phyloP scores from a whole-genome alignment of 306 rosid species.

The Corylus americana region DNA sequence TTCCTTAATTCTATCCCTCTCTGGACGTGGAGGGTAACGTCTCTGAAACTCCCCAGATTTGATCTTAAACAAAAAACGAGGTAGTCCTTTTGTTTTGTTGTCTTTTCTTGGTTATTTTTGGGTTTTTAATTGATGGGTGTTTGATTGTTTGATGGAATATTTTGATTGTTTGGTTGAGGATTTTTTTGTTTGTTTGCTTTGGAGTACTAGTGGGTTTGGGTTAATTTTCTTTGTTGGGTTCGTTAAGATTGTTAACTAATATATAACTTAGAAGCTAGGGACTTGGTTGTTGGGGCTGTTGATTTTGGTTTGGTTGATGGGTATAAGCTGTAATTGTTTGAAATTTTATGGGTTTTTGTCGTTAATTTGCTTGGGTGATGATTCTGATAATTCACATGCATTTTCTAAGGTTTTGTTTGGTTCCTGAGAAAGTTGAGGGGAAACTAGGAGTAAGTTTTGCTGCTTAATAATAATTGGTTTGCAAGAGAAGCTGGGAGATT shows the following conservation, averaged over 20 bases:
- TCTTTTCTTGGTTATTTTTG: background rate
- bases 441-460: background rate
- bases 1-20: constrained; percentile 1
- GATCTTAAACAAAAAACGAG: constrained; percentile 39
- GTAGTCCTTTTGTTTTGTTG: constrained; percentile 21
- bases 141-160: background rate
- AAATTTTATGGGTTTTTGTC: background rate
- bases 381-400: background rate
- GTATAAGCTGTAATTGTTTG: background rate
- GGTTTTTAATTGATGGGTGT: background rate
- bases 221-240: background rate
- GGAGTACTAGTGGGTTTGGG: background rate
- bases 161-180: background rate
- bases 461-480: background rate
- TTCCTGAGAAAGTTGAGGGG: background rate
- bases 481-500: background rate
- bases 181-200: background rate
- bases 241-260: background rate
- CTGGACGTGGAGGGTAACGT: constrained; percentile 25
- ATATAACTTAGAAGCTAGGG: no score
- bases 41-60: constrained; percentile 22
- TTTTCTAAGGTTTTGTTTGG: background rate
- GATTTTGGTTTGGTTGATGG: background rate
- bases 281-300: background rate
- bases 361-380: background rate